A percentile compares a stretch with the other conserved stretches of the same genome.
phyloP scores from a whole-genome alignment of 768 basidiomycete genomes.

The Boletus eberwhitei region DNA sequence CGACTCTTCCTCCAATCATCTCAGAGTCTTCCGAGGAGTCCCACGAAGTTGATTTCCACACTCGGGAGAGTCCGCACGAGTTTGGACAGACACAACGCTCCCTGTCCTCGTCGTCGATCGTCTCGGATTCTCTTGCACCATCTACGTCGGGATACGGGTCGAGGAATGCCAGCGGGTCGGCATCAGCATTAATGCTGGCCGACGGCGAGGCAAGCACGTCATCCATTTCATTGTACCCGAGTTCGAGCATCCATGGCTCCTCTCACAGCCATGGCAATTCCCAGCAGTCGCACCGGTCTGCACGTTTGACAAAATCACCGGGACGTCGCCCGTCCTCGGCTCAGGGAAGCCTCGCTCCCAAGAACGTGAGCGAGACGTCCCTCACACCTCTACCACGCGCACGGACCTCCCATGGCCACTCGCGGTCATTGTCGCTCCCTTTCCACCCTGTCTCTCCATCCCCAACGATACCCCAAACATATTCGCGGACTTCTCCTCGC shows the following conservation, averaged over 20 bases:
- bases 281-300: background rate
- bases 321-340: conserved; percentile 9
- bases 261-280: conserved; percentile 17
- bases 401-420: conserved; percentile 17
- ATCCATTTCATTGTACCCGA: conserved; percentile 16
- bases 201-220: conserved; percentile 23
- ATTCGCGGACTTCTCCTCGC: conserved; percentile 13
- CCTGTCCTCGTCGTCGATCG: conserved; percentile 13
- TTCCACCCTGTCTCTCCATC: background rate
- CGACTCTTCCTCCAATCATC: conserved; percentile 23
- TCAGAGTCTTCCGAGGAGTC: conserved; percentile 23
- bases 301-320: conserved; percentile 13
- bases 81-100: conserved; percentile 5
- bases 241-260: conserved; percentile 11
- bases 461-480: conserved; percentile 14
- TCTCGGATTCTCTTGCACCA: conserved; percentile 9
- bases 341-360: background rate
- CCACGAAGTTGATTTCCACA: conserved; percentile 1
- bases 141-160: conserved; percentile 19
- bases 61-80: background rate
- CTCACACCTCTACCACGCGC: conserved; percentile 21
- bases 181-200: conserved; percentile 1
- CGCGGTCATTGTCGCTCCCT: conserved; percentile 19
- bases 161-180: conserved; percentile 8
- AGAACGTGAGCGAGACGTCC: conserved; percentile 1